Conservation (phyloP, 306 rosid species). For the Gastrolobium bilobum region DNA sequence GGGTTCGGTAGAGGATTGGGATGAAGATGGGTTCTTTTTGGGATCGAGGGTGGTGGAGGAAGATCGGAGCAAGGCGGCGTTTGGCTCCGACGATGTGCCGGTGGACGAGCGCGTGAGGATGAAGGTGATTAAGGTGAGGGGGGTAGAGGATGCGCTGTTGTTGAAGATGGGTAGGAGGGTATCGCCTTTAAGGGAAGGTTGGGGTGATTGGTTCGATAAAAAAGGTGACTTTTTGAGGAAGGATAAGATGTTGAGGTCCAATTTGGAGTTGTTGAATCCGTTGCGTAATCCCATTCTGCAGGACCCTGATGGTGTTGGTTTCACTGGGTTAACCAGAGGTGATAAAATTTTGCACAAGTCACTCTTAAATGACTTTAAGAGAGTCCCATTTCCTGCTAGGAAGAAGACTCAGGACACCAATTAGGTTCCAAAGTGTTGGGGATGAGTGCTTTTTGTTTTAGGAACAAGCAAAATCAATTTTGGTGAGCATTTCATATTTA, state of each 20-base stretch:
- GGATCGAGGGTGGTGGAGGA: constrained; percentile 54
- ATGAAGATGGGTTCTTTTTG: constrained; percentile 52
- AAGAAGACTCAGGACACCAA: constrained; percentile 2
- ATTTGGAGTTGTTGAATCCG: constrained; percentile 77
- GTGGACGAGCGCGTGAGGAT: constrained; percentile 73
- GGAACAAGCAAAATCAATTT: background rate
- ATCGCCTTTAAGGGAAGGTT: constrained; percentile 87
- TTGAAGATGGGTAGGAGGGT: constrained; percentile 66
- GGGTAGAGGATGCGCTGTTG: constrained; percentile 86
- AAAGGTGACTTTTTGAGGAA: constrained; percentile 80
- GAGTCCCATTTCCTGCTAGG: constrained; percentile 53
- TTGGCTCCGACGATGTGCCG: constrained; percentile 86
- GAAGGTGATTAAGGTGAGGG: constrained; percentile 59
- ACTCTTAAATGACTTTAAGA: constrained; percentile 62
- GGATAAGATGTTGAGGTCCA: constrained; percentile 83
- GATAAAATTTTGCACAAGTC: constrained; percentile 71
- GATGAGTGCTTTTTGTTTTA: background rate
- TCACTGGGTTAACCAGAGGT: constrained; percentile 63
- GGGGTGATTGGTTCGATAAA: constrained; percentile 96
- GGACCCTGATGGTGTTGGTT: constrained; percentile 79
- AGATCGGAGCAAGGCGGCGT: constrained; percentile 66
- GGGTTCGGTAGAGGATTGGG: constrained; percentile 66
- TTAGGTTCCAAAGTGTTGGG: too few relatives aligned
- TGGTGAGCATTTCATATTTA: background rate
- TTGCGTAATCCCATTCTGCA: constrained; percentile 74